A percentile compares a stretch with the other conserved stretches of the same genome.
phyloP scores from a whole-genome alignment of 495 filamentous ascomycete genomes.

The Articulospora tetracladia region DNA sequence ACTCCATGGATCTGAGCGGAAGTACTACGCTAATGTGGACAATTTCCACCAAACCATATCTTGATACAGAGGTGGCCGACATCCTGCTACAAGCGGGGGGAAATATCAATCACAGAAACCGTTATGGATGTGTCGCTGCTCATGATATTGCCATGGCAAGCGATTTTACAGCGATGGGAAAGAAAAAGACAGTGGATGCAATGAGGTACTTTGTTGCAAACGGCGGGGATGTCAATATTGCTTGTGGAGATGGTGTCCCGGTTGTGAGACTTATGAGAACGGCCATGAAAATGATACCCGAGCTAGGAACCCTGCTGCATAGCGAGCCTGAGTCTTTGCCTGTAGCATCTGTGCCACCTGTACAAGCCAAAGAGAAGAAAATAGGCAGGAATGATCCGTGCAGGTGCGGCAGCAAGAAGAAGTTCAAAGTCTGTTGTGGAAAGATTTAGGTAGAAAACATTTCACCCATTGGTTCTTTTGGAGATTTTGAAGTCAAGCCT shows the following conservation, averaged over 20 bases:
- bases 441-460: neutral
- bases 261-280: neutral
- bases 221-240: conserved; percentile 6
- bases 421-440: conserved; percentile 11
- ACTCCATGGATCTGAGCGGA: conserved; percentile 5
- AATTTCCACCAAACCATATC: conserved; percentile 10
- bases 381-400: conserved; percentile 12
- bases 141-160: conserved; percentile 8
- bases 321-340: neutral
- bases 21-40: conserved; percentile 2
- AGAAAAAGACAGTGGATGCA: conserved; percentile 3
- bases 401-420: conserved; percentile 2
- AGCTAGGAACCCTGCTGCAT: neutral
- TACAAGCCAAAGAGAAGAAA: neutral
- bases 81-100: conserved; percentile 1
- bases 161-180: neutral
- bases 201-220: conserved; percentile 4
- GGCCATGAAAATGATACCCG: neutral
- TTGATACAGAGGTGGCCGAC: neutral
- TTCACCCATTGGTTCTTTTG: no score
- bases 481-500: no score
- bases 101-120: conserved; percentile 3
- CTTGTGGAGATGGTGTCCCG: neutral
- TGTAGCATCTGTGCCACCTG: neutral
- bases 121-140: conserved; percentile 5